A percentile compares a stretch with the other conserved stretches of the same genome.
Conservation (phyloP, 1,139 yeast genomes). For the Geotrichum siamense region DNA sequence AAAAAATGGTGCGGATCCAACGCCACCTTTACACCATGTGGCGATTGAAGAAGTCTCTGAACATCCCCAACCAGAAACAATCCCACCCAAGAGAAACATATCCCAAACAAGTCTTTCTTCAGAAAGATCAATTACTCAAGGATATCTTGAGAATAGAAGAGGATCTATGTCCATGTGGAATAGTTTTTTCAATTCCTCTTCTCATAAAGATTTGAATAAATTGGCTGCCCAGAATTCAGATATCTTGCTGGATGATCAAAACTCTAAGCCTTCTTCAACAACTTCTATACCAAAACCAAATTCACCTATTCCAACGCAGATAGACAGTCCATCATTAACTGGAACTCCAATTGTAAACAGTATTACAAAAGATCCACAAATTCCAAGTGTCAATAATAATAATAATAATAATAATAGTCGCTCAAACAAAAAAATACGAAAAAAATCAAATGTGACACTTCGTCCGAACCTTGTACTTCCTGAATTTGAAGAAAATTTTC, state of each 20-base stretch:
- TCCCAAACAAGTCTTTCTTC: constrained; percentile 7
- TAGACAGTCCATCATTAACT: too few species aligned
- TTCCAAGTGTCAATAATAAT: too few species aligned
- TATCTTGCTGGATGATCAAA: too few species aligned
- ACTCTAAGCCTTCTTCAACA: not conserved
- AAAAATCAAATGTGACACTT: constrained; percentile 1
- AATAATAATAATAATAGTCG: too few species aligned
- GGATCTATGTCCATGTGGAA: constrained; percentile 1
- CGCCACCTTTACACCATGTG: not conserved
- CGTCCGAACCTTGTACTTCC: constrained; percentile 32
- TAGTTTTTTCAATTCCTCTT: not conserved
- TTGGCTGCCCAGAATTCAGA: not conserved
- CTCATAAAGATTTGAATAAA: constrained; percentile 1
- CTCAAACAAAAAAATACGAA: not conserved
- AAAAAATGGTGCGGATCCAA: not conserved
- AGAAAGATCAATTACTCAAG: not conserved
- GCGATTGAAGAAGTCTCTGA: constrained; percentile 1
- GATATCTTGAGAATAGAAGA: not conserved
- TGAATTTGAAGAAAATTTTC: constrained; percentile 26
- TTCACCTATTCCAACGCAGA: too few species aligned
- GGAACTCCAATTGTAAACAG: too few species aligned
- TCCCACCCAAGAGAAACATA: constrained; percentile 2
- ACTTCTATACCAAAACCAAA: not conserved
- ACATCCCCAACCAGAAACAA: not conserved
- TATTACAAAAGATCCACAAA: too few species aligned